These are phyloP conservation scores for Sicyos baderoa DNA, from an alignment of 306 rosid species.

Conservation along the genomic window DNA sequence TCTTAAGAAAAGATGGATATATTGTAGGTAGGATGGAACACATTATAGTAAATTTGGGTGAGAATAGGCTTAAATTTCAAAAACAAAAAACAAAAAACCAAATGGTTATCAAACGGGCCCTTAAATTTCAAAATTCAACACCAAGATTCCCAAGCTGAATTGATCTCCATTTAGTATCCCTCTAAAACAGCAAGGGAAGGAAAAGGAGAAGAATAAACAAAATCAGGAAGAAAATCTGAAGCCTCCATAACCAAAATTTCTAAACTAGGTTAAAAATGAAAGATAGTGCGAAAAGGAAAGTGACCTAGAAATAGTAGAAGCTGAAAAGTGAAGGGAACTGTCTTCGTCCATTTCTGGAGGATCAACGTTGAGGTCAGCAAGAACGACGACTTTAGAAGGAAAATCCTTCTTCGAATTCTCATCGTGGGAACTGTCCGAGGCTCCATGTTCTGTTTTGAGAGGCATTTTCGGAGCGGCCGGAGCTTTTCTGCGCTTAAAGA, in stretches of 20 bases:
- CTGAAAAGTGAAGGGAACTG: constrained; percentile 34
- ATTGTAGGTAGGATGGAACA: no score
- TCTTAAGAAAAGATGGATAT: no score
- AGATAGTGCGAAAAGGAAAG: background rate
- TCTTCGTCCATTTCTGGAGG: constrained; percentile 60
- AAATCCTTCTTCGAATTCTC: constrained; percentile 25
- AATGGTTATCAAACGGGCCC: background rate
- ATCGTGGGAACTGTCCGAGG: constrained; percentile 16
- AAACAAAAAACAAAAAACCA: no score
- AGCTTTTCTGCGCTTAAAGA: background rate
- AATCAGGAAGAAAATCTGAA: background rate
- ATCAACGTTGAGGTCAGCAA: constrained; percentile 79
- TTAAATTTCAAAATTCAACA: background rate
- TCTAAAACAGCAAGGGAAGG: background rate
- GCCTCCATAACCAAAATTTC: background rate
- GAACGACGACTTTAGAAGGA: constrained; percentile 43
- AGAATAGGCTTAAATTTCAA: no score
- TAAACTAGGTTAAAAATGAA: background rate
- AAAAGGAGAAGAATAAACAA: background rate
- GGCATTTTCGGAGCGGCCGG: constrained; percentile 7
- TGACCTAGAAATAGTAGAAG: constrained; percentile 40
- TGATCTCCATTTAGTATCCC: background rate
- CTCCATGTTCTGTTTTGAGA: constrained; percentile 18
- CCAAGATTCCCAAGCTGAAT: background rate
- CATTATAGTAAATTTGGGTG: no score